Conservation (phyloP, 2,329 filamentous ascomycete genomes). For the Penicillium corylophilum region DNA sequence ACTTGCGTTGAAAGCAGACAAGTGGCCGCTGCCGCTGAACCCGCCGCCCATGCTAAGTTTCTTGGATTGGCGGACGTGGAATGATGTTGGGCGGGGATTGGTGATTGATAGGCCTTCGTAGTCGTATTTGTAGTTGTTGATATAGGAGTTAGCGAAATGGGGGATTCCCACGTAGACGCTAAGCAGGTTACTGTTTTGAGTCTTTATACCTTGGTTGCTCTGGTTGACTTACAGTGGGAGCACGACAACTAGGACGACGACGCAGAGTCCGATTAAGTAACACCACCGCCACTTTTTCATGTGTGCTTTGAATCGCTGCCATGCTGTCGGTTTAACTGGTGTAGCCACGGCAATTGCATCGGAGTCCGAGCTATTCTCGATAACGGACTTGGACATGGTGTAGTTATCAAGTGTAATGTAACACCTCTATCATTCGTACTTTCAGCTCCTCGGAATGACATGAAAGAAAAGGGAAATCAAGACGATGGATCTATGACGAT, state of each 20-base stretch:
- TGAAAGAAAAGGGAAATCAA: neutral
- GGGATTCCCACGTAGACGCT: slow-evolving; percentile 28
- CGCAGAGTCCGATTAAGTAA: slow-evolving; percentile 21
- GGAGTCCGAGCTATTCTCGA: slow-evolving; percentile 15
- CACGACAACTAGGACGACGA: slow-evolving; percentile 21
- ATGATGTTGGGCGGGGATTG: slow-evolving; percentile 22
- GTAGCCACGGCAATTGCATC: slow-evolving; percentile 2
- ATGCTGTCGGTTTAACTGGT: slow-evolving; percentile 15
- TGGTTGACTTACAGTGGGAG: slow-evolving; percentile 21
- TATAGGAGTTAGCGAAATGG: slow-evolving; percentile 24
- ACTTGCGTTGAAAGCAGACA: slow-evolving; percentile 24
- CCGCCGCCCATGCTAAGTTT: slow-evolving; percentile 17
- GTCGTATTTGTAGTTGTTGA: slow-evolving; percentile 24
- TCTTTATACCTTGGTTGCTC: neutral
- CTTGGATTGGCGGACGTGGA: slow-evolving; percentile 24
- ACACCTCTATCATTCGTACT: neutral
- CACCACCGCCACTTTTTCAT: slow-evolving; percentile 30
- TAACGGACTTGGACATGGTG: slow-evolving; percentile 21
- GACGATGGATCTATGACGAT: neutral
- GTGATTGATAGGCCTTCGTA: slow-evolving; percentile 24
- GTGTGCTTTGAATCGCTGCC: slow-evolving; percentile 22
- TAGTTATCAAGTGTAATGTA: neutral
- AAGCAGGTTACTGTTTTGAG: neutral
- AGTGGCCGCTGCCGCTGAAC: slow-evolving; percentile 23
- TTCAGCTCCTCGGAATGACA: too few relatives aligned